Base-by-base conservation (phyloP, 768 basidiomycete genomes). In the Amanita exitialis region DNA sequence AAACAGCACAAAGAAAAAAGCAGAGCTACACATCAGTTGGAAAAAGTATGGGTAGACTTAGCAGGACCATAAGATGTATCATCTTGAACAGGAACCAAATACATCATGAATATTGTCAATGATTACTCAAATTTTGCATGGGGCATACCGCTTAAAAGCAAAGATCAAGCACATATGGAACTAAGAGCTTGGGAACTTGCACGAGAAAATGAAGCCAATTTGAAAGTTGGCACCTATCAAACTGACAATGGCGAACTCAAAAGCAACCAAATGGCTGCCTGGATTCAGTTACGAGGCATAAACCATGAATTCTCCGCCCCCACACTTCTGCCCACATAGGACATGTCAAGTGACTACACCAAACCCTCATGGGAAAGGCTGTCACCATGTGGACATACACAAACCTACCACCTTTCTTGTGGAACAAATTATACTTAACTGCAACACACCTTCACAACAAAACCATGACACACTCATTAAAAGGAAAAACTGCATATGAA, bases 51-150 rank as follows among this genome's bases (percentile, higher is more conserved):
- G n/a, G n/a, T n/a, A n/a, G n/a, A n/a, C n/a, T n/a, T n/a, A n/a
- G n/a, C n/a, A n/a, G n/a, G n/a, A n/a, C n/a, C n/a, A n/a, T 21
- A 27, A 6, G 47, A 34, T 51, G 61, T 68, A 13, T 35, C 20
- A 13, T 64, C 63, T 1, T 10, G 53, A 1, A 57, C 56, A 20
- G 61, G 64, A 15, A 62, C 66, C 36, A 2, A 44, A 8, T 69
- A 67, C 47, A 48, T 58, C 2, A 62, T 69, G 60, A 59, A 69
- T 52, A 61, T 71, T n/a, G 58, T 71, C 10, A 66, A 70, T 52
- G 64, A 70, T 47, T 60, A 18, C 38, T 58, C 66, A 0, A 59
- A 57, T 6, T 60, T 56, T 18, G 35, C 50, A 0, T 73, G 69
- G 69, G 42, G 54, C 9, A 63, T 70, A 3, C 70, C 66, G 0